Evolutionary conservation across 2,329 filamentous ascomycete species (phyloP).

Genomic region (Arthrinium puccinioides): DNA sequence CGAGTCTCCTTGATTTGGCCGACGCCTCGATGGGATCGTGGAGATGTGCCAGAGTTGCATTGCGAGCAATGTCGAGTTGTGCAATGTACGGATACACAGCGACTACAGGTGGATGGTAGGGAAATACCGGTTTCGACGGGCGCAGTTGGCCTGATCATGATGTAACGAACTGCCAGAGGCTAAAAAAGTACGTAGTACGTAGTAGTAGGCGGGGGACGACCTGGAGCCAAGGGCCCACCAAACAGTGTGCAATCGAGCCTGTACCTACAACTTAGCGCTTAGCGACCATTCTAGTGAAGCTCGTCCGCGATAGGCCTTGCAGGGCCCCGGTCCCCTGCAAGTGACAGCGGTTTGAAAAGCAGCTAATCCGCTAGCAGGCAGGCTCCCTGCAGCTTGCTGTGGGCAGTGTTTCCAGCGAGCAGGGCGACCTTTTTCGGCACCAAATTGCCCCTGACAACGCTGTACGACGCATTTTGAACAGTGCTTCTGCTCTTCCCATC

Average conservation of each 20-base stretch:
- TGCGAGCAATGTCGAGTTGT: too few species aligned
- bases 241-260: too few species aligned
- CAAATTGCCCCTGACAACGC: slow-evolving; percentile 11
- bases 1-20: too few species aligned
- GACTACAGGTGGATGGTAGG: neutral
- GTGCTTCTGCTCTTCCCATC: neutral
- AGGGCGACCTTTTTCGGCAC: too few species aligned
- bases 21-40: too few species aligned
- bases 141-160: slow-evolving; percentile 2
- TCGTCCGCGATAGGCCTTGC: slow-evolving; percentile 1
- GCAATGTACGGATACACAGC: neutral
- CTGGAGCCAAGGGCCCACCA: too few species aligned
- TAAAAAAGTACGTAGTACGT: too few species aligned
- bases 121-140: slow-evolving; percentile 5
- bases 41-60: too few species aligned
- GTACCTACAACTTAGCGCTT: too few species aligned
- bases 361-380: slow-evolving; percentile 5
- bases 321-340: slow-evolving; percentile 1
- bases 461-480: slow-evolving; percentile 1
- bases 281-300: slow-evolving; percentile 1
- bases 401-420: slow-evolving; percentile 4
- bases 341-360: slow-evolving; percentile 9
- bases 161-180: slow-evolving; percentile 8
- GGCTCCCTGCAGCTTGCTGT: neutral
- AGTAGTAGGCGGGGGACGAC: too few species aligned